Evolutionary conservation across 192 early-diverging fungal genomes (phyloP), one percentile per base, ranked within the genome.

Genomic region (Coemansia sp.): DNA sequence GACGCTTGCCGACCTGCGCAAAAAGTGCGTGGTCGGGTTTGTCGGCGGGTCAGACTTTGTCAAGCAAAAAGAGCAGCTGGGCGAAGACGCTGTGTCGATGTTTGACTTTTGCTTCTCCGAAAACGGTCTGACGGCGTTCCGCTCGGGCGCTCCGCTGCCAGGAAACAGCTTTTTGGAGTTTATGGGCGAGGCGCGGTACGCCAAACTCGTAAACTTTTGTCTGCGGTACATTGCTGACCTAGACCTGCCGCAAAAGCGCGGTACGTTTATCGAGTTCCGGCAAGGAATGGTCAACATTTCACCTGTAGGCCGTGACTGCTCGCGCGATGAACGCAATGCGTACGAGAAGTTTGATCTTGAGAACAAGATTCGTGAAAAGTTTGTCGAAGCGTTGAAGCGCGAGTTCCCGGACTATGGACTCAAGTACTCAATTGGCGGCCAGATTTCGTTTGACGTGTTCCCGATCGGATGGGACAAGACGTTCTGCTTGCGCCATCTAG

Each of bases 391-490:
- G 0, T 74, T 99, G 14, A 87, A 90, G 78, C 71, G 82, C 26
- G 85, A 92, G 65, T 99, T 99, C 80, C 74, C 91, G 3, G 87
- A 98, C 68, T 87, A 86, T 62, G 85, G 75, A 12, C 75, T 99
- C 72, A 96, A 93, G 36, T 99, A 88, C 84, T 99, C 97, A 14
- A 99, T 99, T 64, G 92, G 89, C 87, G 95, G 97, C 7, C 95
- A 99, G 82, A 99, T 99, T 74, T 98, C 95, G 7, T 97, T 99
- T 62, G 97, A 99, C 74, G 94, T 99, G 10, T 97, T 99, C 86
- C 97, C 97, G 48, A 87, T 87, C 55, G 97, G 97, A 38, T 99
- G 97, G 97, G 97, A 99, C 81, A 99, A 99, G 87, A 98, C 95
- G 26, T 99, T 93, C 83, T 98, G 97, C 78, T 85, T 99, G 57